These are phyloP conservation scores for Ramaria sp. DNA, from an alignment of 768 basidiomycete genomes.

Conservation along the genomic window DNA sequence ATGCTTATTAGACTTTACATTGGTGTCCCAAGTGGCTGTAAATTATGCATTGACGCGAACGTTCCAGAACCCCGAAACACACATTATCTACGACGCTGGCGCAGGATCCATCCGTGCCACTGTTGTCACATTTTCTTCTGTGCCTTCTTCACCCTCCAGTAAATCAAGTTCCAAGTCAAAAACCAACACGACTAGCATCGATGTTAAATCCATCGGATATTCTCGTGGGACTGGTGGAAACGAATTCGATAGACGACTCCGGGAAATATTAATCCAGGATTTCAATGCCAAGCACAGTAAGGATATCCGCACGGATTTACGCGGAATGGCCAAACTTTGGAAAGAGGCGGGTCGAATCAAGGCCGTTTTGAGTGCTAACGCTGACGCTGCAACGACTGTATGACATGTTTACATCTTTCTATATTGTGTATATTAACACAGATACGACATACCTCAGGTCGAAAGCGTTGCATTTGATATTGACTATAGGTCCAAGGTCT, in stretches of 20 bases:
- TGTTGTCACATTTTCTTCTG: constrained; percentile 51
- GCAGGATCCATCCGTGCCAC: constrained; percentile 75
- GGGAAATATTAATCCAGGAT: constrained; percentile 65
- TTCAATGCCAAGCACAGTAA: constrained; percentile 65
- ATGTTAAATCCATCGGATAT: constrained; percentile 73
- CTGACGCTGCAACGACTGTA: constrained; percentile 64
- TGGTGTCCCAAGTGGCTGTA: constrained; percentile 51
- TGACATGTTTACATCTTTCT: constrained; percentile 15
- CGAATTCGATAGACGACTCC: constrained; percentile 74
- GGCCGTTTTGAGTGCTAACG: constrained; percentile 86
- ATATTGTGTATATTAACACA: background rate
- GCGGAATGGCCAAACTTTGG: constrained; percentile 87
- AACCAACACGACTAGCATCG: constrained; percentile 54
- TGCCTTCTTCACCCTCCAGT: constrained; percentile 28
- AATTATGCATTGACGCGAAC: constrained; percentile 97
- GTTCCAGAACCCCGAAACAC: constrained; percentile 71
- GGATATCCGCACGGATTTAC: constrained; percentile 61
- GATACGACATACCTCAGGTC: constrained; percentile 33
- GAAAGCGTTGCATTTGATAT: constrained; percentile 87
- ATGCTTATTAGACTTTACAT: background rate
- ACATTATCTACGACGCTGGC: constrained; percentile 92
- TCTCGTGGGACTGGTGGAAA: constrained; percentile 69
- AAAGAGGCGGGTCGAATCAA: constrained; percentile 92
- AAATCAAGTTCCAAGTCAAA: constrained; percentile 34
- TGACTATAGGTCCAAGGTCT: constrained; percentile 75